Conservation (phyloP, 2,329 filamentous ascomycete species). For the Cladophialophora bantiana region DNA sequence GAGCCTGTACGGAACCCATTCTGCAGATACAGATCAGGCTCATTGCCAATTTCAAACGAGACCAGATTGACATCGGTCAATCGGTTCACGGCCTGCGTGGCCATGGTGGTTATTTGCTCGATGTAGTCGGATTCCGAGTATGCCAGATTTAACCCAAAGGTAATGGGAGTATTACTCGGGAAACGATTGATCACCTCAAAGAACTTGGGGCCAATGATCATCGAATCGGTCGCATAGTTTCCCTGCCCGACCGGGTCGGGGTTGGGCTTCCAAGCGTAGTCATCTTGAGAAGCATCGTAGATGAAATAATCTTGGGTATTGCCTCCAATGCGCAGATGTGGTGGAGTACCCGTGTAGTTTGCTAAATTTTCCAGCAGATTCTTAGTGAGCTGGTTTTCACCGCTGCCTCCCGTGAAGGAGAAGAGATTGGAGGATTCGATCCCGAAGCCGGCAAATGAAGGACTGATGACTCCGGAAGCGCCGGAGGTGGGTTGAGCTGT, state of each 20-base stretch:
- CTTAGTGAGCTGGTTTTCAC: constrained; percentile 54
- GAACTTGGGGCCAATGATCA: constrained; percentile 57
- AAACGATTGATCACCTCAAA: constrained; percentile 58
- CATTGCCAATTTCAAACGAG: constrained; percentile 45
- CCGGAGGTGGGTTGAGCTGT: constrained; percentile 33
- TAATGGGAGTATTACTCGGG: constrained; percentile 58
- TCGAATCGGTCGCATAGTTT: constrained; percentile 51
- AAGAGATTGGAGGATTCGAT: constrained; percentile 62
- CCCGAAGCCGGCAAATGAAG: constrained; percentile 59
- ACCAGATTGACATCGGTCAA: constrained; percentile 41
- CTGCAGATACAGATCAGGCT: constrained; percentile 44
- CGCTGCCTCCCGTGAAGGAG: constrained; percentile 56
- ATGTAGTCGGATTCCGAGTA: constrained; percentile 55
- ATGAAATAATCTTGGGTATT: constrained; percentile 61
- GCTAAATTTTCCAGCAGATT: constrained; percentile 59
- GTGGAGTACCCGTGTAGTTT: constrained; percentile 57
- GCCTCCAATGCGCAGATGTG: constrained; percentile 59
- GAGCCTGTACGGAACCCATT: constrained; percentile 55
- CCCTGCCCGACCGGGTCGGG: constrained; percentile 49
- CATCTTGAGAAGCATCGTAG: constrained; percentile 48
- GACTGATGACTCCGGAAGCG: constrained; percentile 45
- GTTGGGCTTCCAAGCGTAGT: constrained; percentile 51
- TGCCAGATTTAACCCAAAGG: constrained; percentile 59
- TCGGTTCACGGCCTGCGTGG: constrained; percentile 40
- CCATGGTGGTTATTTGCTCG: constrained; percentile 53